phyloP scores from a whole-genome alignment of 192 early-diverging fungal genomes.

The Coemansia sp. region DNA sequence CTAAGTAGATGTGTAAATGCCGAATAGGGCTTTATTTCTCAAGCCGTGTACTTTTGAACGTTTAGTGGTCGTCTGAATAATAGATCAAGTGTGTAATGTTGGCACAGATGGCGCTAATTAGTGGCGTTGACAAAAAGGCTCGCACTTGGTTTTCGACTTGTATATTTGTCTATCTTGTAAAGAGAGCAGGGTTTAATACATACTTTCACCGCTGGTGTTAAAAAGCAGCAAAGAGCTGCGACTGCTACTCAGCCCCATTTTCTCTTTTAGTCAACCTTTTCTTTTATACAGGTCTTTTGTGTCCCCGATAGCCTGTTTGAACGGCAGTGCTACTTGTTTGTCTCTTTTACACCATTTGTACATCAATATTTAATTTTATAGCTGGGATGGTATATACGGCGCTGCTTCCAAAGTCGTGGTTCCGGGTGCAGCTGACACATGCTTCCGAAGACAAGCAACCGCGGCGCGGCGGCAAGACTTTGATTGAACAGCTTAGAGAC shows the following conservation, averaged over 20 bases:
- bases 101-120: slow-evolving; percentile 2
- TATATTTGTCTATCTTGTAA: neutral
- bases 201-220: neutral
- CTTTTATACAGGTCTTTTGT: neutral
- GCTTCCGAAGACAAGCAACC: slow-evolving; percentile 47
- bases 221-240: neutral
- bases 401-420: slow-evolving; percentile 39
- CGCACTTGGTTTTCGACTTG: neutral
- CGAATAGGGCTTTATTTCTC: neutral
- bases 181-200: neutral
- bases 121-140: neutral
- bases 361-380: neutral
- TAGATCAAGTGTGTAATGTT: neutral
- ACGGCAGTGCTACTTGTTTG: slow-evolving; percentile 1
- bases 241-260: neutral
- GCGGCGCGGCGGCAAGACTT: slow-evolving; percentile 15
- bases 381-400: slow-evolving; percentile 12
- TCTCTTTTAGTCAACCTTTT: neutral
- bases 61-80: neutral
- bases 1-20: neutral
- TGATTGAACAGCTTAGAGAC: slow-evolving; percentile 31
- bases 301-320: neutral
- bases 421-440: slow-evolving; percentile 42
- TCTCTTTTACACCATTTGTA: neutral
- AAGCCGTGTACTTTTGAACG: neutral